These are phyloP conservation scores for Cordyceps cicadae DNA, from an alignment of 2,329 filamentous ascomycete species.

Conservation along the genomic window DNA sequence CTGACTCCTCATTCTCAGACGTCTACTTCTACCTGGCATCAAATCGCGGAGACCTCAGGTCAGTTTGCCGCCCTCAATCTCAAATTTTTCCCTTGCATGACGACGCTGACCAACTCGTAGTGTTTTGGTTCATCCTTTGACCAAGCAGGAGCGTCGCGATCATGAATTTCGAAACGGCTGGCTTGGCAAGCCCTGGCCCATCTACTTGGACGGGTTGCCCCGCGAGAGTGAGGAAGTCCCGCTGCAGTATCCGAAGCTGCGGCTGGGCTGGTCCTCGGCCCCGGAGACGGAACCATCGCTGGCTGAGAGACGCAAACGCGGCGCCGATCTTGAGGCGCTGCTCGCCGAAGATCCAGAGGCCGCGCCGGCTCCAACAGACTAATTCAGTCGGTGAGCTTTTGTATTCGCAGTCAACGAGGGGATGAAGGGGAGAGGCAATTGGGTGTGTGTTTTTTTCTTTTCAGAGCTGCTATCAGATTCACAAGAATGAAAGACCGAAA, in stretches of 20 bases:
- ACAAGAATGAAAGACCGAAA: no score
- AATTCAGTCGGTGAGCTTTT: background rate
- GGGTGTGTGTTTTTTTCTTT: no score
- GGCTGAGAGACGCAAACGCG: conserved; percentile 22
- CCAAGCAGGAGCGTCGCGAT: conserved; percentile 22
- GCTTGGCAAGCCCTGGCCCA: conserved; percentile 27
- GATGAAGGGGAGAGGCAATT: background rate
- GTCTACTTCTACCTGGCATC: conserved; percentile 27
- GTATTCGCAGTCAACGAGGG: background rate
- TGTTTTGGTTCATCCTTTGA: conserved; percentile 25
- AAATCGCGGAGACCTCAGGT: conserved; percentile 24
- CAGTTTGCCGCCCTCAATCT: background rate
- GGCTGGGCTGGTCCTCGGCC: conserved; percentile 23
- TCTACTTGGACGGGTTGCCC: conserved; percentile 23
- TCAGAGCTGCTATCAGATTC: no score
- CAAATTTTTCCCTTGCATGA: background rate
- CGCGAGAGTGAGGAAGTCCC: conserved; percentile 19
- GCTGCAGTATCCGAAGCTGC: conserved; percentile 25
- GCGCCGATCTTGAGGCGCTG: conserved; percentile 23
- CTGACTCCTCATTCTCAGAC: conserved; percentile 26
- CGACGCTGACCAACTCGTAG: conserved; percentile 13
- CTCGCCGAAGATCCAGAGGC: conserved; percentile 22
- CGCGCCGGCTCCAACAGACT: conserved; percentile 21
- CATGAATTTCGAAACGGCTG: conserved; percentile 26
- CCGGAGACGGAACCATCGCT: conserved; percentile 22